These are phyloP conservation scores for Hymenoscyphus infarciens DNA, from an alignment of 2,329 filamentous ascomycete genomes.

Conservation along the genomic window DNA sequence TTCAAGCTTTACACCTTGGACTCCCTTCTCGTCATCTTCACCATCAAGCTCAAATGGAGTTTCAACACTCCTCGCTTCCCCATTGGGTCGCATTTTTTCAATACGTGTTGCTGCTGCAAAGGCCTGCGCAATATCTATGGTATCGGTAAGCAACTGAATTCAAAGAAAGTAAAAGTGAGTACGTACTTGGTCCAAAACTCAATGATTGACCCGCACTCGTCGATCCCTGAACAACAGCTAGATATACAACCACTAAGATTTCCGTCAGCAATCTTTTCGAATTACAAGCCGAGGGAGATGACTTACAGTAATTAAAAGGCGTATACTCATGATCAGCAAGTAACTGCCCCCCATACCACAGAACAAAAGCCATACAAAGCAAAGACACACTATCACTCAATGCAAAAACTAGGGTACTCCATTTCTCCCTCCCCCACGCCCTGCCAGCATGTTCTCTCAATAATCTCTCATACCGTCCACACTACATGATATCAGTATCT, in stretches of 20 bases:
- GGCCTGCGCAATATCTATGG: conserved; percentile 50
- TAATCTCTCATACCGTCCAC: conserved; percentile 43
- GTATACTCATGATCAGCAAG: conserved; percentile 40
- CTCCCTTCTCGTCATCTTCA: conserved; percentile 31
- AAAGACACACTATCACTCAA: conserved; percentile 52
- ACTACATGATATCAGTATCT: conserved; percentile 4
- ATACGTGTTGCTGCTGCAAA: conserved; percentile 58
- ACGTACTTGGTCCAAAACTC: conserved; percentile 42
- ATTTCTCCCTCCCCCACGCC: conserved; percentile 45
- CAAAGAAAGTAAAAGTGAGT: not conserved
- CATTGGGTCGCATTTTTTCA: conserved; percentile 36
- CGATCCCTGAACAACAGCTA: conserved; percentile 48
- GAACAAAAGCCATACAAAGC: conserved; percentile 55
- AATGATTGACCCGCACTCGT: conserved; percentile 52
- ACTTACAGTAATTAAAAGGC: conserved; percentile 24
- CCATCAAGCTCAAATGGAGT: conserved; percentile 8
- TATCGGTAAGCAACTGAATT: conserved; percentile 11
- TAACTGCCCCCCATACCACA: conserved; percentile 46
- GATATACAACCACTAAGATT: conserved; percentile 53
- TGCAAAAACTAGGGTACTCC: conserved; percentile 48
- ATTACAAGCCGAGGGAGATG: conserved; percentile 42
- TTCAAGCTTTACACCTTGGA: conserved; percentile 17
- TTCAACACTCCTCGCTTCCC: not conserved
- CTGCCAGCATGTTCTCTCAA: conserved; percentile 44
- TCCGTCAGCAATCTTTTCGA: conserved; percentile 46